phyloP scores from a whole-genome alignment of 768 basidiomycete genomes.

The Leccinum aurantiacum region DNA sequence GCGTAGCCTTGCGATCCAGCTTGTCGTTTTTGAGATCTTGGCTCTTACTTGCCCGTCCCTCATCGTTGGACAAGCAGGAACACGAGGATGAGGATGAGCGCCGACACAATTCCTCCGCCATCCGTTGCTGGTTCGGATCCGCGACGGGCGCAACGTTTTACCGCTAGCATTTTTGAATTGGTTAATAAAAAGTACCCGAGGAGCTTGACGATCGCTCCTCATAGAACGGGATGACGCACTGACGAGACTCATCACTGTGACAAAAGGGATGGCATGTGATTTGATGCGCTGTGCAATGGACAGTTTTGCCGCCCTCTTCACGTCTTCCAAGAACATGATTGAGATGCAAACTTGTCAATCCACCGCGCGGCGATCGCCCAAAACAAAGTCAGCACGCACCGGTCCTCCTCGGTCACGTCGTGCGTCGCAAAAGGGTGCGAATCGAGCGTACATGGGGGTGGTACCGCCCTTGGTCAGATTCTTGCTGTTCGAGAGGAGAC shows the following conservation, averaged over 20 bases:
- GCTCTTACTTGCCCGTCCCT: neutral
- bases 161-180: conserved; percentile 16
- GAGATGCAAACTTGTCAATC: neutral
- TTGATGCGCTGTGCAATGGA: conserved; percentile 35
- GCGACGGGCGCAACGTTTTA: neutral
- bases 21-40: neutral
- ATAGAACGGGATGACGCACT: conserved; percentile 9
- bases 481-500: conserved; percentile 27
- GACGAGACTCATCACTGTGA: conserved; percentile 30
- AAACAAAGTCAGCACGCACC: conserved; percentile 22
- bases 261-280: conserved; percentile 30
- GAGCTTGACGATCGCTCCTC: no score
- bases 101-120: conserved; percentile 19
- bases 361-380: no score
- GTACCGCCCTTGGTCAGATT: conserved; percentile 35
- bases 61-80: neutral
- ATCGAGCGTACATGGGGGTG: conserved; percentile 38
- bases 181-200: no score
- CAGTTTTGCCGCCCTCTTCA: conserved; percentile 36
- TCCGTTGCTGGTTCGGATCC: conserved; percentile 20
- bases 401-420: conserved; percentile 49
- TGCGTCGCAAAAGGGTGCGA: conserved; percentile 53
- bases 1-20: neutral
- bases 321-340: conserved; percentile 39
- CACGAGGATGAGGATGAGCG: neutral